Percentiles rank a stretch among this genome's conserved stretches.
phyloP scores from a whole-genome alignment of 2,329 filamentous ascomycete species.

The Acrodontium crateriforme region DNA sequence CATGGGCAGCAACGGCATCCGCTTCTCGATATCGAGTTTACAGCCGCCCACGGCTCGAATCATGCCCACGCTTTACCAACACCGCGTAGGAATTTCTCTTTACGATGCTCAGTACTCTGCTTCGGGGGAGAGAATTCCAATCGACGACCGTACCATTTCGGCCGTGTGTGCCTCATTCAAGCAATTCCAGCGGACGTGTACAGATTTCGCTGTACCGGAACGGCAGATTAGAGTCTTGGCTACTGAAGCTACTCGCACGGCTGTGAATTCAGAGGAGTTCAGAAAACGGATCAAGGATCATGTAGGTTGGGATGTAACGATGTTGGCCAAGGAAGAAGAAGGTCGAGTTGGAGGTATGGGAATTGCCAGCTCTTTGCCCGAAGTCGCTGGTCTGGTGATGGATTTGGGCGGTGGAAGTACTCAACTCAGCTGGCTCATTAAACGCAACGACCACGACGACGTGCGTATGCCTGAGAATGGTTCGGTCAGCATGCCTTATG shows the following conservation, averaged over 20 bases:
- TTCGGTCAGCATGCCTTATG: constrained; percentile 55
- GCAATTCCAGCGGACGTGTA: constrained; percentile 58
- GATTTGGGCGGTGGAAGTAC: constrained; percentile 70
- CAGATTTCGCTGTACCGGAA: constrained; percentile 52
- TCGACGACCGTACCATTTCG: constrained; percentile 45
- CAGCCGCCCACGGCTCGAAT: constrained; percentile 56
- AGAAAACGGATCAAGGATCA: constrained; percentile 46
- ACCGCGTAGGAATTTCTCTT: constrained; percentile 68
- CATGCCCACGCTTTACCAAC: constrained; percentile 62
- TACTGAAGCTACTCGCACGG: constrained; percentile 77
- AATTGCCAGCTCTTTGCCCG: constrained; percentile 57
- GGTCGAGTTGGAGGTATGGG: constrained; percentile 73
- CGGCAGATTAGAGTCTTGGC: constrained; percentile 63
- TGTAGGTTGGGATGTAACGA: constrained; percentile 54
- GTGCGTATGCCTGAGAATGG: constrained; percentile 40
- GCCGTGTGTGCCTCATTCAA: constrained; percentile 53
- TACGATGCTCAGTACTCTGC: constrained; percentile 57
- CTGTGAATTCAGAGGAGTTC: constrained; percentile 59
- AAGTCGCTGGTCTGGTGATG: constrained; percentile 67
- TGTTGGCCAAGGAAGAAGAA: constrained; percentile 69
- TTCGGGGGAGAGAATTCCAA: constrained; percentile 34
- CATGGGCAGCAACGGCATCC: constrained; percentile 66
- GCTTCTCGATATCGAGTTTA: constrained; percentile 80
- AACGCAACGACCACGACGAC: constrained; percentile 33
- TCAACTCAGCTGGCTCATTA: constrained; percentile 52